Conservation (phyloP, 2,329 filamentous ascomycete genomes). For the Lachnellula willkommii region DNA sequence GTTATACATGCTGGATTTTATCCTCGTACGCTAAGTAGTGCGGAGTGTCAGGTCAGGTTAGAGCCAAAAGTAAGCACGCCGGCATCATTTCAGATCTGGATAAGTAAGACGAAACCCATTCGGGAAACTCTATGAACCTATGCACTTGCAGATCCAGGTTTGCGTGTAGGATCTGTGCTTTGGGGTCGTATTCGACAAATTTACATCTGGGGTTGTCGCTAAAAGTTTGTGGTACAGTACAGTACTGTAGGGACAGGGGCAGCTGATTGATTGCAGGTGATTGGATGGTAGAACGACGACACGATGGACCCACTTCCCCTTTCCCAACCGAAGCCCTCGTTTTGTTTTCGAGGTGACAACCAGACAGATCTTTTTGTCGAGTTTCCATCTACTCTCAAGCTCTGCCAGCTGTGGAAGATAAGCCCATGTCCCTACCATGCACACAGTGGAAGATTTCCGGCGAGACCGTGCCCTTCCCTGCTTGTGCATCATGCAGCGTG, state of each 20-base stretch:
- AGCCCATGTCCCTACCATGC: too few relatives aligned
- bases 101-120: too few relatives aligned
- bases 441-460: background rate
- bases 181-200: too few relatives aligned
- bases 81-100: too few relatives aligned
- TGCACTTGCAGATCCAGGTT: too few relatives aligned
- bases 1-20: too few relatives aligned
- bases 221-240: too few relatives aligned
- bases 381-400: background rate
- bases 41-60: too few relatives aligned
- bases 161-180: background rate
- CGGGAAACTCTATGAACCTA: background rate
- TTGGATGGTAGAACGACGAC: background rate
- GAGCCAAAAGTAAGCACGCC: too few relatives aligned
- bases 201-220: background rate
- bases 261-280: background rate
- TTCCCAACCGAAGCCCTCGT: background rate
- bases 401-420: background rate
- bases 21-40: too few relatives aligned
- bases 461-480: background rate
- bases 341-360: too few relatives aligned
- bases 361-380: background rate
- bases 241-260: background rate
- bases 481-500: background rate
- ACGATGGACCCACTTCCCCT: background rate